Evolutionary conservation across 768 basidiomycete genomes (phyloP).

Genomic region (Hygrocybe punicea): DNA sequence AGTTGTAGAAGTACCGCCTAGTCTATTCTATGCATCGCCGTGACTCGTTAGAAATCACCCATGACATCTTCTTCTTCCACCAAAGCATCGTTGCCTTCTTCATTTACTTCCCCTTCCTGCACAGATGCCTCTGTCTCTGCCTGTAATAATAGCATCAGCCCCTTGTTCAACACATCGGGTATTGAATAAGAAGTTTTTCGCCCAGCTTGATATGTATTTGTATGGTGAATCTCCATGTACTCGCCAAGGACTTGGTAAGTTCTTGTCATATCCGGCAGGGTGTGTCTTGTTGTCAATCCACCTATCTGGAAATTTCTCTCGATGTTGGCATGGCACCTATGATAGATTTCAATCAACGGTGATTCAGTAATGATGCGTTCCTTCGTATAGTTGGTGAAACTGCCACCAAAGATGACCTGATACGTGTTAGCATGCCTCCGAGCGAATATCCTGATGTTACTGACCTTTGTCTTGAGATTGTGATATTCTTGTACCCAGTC

Average conservation of each 20-base stretch:
- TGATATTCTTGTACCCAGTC: neutral
- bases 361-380: slow-evolving; percentile 19
- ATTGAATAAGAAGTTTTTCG: neutral
- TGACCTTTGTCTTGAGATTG: slow-evolving; percentile 23
- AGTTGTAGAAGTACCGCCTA: neutral
- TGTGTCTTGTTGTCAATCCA: slow-evolving; percentile 7
- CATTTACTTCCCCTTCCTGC: neutral
- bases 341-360: slow-evolving; percentile 15
- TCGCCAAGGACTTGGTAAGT: slow-evolving; percentile 5
- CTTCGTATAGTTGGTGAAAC: slow-evolving; percentile 19
- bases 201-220: slow-evolving; percentile 3
- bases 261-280: slow-evolving; percentile 11
- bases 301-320: neutral
- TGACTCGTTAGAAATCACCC: too few relatives aligned
- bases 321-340: neutral
- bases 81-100: neutral
- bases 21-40: too few relatives aligned
- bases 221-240: neutral
- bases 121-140: neutral
- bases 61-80: neutral
- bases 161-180: neutral
- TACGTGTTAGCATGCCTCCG: neutral
- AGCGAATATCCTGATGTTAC: neutral
- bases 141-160: neutral
- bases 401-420: slow-evolving; percentile 14